Conservation (phyloP, 768 basidiomycete species). For the Lactifluus piperatus region DNA sequence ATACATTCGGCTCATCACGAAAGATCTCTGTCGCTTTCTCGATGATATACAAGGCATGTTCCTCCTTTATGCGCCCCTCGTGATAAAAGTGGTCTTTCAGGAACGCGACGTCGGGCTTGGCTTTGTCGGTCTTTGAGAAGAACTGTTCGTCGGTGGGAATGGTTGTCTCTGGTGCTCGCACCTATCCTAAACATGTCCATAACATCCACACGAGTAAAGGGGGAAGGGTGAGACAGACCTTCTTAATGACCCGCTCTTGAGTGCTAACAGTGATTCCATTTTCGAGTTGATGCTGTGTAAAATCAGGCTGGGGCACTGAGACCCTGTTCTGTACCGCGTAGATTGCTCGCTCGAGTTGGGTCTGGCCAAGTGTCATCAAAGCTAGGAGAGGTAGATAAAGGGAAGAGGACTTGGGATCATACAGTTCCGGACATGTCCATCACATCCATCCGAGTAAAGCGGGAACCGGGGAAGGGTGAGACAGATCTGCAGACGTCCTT, state of each 20-base stretch:
- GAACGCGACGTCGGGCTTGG: slow-evolving; percentile 92
- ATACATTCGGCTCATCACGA: slow-evolving; percentile 77
- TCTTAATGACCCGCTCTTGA: slow-evolving; percentile 92
- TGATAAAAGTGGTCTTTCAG: slow-evolving; percentile 99
- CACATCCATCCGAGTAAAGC: too few species aligned
- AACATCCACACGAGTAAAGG: background rate
- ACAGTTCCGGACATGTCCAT: too few species aligned
- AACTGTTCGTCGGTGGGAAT: slow-evolving; percentile 92
- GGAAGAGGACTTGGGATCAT: too few species aligned
- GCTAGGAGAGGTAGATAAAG: too few species aligned
- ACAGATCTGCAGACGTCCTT: too few species aligned
- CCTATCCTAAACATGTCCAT: slow-evolving; percentile 39
- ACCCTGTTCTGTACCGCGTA: too few species aligned
- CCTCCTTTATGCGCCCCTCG: slow-evolving; percentile 87
- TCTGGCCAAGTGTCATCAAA: too few species aligned
- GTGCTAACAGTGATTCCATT: slow-evolving; percentile 91
- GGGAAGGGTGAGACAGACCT: slow-evolving; percentile 44
- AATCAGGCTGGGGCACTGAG: too few species aligned
- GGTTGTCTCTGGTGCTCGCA: slow-evolving; percentile 95
- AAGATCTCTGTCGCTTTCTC: slow-evolving; percentile 80
- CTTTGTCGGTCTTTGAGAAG: slow-evolving; percentile 73
- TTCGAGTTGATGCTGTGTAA: too few species aligned
- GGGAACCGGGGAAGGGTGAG: too few species aligned
- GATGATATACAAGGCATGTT: slow-evolving; percentile 91
- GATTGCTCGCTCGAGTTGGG: too few species aligned